Base-by-base conservation (phyloP, 2,329 filamentous ascomycete genomes). In the Cladophialophora carrionii region DNA sequence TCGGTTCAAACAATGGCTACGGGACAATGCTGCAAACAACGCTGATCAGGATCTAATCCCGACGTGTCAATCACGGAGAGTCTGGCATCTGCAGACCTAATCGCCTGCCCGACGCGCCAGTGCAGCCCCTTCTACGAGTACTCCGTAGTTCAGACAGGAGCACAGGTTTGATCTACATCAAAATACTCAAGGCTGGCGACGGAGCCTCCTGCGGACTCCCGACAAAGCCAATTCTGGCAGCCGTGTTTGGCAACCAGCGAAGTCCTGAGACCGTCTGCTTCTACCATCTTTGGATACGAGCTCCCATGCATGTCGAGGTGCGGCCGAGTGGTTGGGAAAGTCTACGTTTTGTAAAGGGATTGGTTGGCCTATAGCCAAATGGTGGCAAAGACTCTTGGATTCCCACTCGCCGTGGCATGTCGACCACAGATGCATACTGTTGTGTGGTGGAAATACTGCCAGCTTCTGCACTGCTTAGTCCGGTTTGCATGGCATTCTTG, bases 231-330 rank as follows among this genome's bases (percentile, higher is more conserved):
- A 20, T 20, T 43, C 37, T 43, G 17, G 17, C 37, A 9, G 10
- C 37, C 37, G 17, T 54, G 52, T 32, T 54, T 54, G 52, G 14
- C 17, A 12, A 34, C 31, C 54, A 46, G 61, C 61, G 61, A 43
- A 63, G 22, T 63, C 48, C 34, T 63, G 37, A 63, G 55, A 63
- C 54, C 48, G 31, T 31, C n/a, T 26, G 6, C 37, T n/a, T 54
- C 52, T 46, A 58, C 52, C 20, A 12, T 20, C 8, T 31, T 22
- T 32, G 37, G 2, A 34, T 37, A 37, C 51, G 49, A 61, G 20
- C 52, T 31, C 26, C 14, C 8, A 5, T 29, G 52, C 29, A 31
- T 20, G 29, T 29, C 24, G 52, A 54, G 52, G n/a, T n/a, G 14
- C 34, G 14, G 8, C 10, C 52, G 29, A 24, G 52, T 54, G 52